These are phyloP conservation scores for Tetrahymena thermophila DNA, from an alignment of 73 alveolate species.

Conservation along the genomic window DNA sequence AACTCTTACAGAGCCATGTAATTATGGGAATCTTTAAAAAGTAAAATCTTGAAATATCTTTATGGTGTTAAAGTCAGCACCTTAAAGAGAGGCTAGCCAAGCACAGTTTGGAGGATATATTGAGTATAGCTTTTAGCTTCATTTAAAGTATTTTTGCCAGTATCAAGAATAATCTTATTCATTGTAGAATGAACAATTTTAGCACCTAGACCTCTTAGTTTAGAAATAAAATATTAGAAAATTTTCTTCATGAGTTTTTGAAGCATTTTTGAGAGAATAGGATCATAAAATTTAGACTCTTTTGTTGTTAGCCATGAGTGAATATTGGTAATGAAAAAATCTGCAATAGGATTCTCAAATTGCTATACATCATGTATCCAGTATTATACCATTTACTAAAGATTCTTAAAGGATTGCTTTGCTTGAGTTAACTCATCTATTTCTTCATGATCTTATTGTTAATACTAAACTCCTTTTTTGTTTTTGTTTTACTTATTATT, in stretches of 20 bases:
- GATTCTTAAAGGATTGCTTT: constrained; percentile 10
- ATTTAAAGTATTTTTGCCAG: constrained; percentile 17
- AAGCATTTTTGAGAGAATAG: constrained; percentile 15
- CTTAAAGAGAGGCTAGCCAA: constrained; percentile 2
- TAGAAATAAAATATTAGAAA: background rate
- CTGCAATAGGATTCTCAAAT: constrained; percentile 3
- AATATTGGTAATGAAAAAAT: constrained; percentile 5
- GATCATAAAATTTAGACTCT: constrained; percentile 25
- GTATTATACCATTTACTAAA: background rate
- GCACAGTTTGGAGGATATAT: constrained; percentile 2
- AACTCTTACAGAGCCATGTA: background rate
- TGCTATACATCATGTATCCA: constrained; percentile 10
- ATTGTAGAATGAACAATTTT: constrained; percentile 16
- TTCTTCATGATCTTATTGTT: constrained; percentile 2
- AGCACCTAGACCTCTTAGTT: constrained; percentile 18
- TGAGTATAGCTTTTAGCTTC: constrained; percentile 4
- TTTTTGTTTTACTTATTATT: background rate
- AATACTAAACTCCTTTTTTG: background rate
- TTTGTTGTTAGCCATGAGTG: constrained; percentile 18
- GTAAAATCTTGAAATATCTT: constrained; percentile 13
- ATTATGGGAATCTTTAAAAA: constrained; percentile 25
- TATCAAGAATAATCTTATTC: constrained; percentile 8
- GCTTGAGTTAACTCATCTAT: constrained; percentile 35
- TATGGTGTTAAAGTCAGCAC: background rate
- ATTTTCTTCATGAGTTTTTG: constrained; percentile 8